A percentile compares a stretch with the other conserved stretches of the same genome.
Evolutionary conservation across 2,329 filamentous ascomycete genomes (phyloP).

Genomic region (Kalmusia sp.): DNA sequence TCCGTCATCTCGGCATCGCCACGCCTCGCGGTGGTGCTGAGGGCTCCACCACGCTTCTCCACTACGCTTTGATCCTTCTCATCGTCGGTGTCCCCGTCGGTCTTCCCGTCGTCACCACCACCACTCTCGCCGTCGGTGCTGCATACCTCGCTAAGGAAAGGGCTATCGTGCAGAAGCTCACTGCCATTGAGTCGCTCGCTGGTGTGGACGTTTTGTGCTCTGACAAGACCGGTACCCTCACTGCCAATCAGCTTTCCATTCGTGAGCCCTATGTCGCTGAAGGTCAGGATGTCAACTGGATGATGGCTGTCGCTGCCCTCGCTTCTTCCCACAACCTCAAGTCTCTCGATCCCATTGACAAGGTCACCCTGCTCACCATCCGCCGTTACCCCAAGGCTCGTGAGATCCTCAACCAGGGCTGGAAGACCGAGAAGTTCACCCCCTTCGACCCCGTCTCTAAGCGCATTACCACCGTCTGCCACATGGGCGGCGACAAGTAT

Average conservation of each 20-base stretch:
- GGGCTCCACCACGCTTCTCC: constrained; percentile 66
- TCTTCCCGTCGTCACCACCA: constrained; percentile 81
- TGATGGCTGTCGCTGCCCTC: constrained; percentile 81
- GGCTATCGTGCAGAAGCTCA: constrained; percentile 81
- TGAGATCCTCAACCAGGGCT: constrained; percentile 76
- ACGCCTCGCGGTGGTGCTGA: constrained; percentile 59
- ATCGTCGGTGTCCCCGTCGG: constrained; percentile 80
- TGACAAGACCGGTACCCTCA: constrained; percentile 82
- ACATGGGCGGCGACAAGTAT: constrained; percentile 73
- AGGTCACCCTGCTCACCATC: constrained; percentile 77
- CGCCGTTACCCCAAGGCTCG: constrained; percentile 79
- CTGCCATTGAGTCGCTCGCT: constrained; percentile 72
- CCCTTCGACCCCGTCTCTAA: constrained; percentile 82
- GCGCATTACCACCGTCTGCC: constrained; percentile 75
- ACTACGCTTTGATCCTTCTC: constrained; percentile 59
- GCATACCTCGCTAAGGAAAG: constrained; percentile 80
- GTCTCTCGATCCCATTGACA: constrained; percentile 80
- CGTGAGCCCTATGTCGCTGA: constrained; percentile 79
- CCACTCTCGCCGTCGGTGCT: constrained; percentile 77
- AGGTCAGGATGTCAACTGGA: constrained; percentile 81
- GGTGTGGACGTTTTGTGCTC: constrained; percentile 80
- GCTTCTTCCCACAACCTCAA: constrained; percentile 81
- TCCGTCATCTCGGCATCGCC: constrained; percentile 71
- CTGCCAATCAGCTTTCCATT: constrained; percentile 77
- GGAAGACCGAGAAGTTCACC: constrained; percentile 79